Evolutionary conservation across 306 rosid genomes (phyloP).

Genomic region (Amphicarpaea edgeworthii): DNA sequence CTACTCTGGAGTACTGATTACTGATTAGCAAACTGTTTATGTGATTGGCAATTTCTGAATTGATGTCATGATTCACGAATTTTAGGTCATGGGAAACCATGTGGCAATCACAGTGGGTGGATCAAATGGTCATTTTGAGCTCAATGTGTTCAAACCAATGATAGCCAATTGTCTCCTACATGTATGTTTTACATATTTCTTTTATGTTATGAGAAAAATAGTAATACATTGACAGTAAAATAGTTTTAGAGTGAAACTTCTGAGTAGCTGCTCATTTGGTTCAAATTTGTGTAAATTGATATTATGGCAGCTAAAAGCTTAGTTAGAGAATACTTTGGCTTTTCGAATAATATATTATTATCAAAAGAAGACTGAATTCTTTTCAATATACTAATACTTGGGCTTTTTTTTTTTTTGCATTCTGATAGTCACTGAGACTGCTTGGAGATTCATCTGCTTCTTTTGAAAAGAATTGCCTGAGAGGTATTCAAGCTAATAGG

Average conservation of each 20-base stretch:
- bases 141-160: slow-evolving; percentile 95
- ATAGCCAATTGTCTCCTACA: slow-evolving; percentile 82
- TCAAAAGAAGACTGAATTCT: slow-evolving; percentile 2
- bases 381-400: slow-evolving; percentile 7
- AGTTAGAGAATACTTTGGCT: slow-evolving; percentile 17
- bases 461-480: slow-evolving; percentile 91
- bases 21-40: slow-evolving; percentile 26
- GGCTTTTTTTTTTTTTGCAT: slow-evolving; percentile 26
- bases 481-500: slow-evolving; percentile 91
- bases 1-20: slow-evolving; percentile 7
- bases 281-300: neutral
- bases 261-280: slow-evolving; percentile 26
- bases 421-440: slow-evolving; percentile 79
- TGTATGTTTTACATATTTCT: slow-evolving; percentile 58
- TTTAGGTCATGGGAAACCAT: slow-evolving; percentile 97
- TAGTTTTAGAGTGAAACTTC: slow-evolving; percentile 25
- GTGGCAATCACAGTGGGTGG: slow-evolving; percentile 94
- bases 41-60: slow-evolving; percentile 21
- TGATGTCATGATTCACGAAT: slow-evolving; percentile 9
- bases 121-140: slow-evolving; percentile 98
- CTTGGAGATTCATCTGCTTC: slow-evolving; percentile 93
- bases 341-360: slow-evolving; percentile 4
- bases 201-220: no score
- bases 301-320: slow-evolving; percentile 4
- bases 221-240: no score